Evolutionary conservation across 352 stramenopile species (phyloP).

Genomic region (Phytophthora tubulina): DNA sequence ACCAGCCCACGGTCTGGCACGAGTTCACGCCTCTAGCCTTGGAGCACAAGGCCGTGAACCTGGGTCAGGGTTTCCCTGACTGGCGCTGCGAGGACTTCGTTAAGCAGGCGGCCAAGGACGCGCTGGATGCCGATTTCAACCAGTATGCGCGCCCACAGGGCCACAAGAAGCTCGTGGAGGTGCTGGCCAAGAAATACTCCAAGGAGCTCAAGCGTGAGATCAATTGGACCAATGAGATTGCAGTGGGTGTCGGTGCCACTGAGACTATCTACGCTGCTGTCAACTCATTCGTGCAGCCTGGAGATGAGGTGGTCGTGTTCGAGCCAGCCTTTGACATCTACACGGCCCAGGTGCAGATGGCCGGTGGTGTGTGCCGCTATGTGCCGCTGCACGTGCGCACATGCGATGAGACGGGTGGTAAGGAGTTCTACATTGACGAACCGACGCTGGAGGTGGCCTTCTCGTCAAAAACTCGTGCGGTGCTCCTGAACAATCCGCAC

Average conservation of each 20-base stretch:
- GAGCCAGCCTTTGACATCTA: slow-evolving; percentile 99
- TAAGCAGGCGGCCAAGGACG: slow-evolving; percentile 93
- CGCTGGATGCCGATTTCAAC: slow-evolving; percentile 94
- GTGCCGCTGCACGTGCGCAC: slow-evolving; percentile 81
- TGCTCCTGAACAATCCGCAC: slow-evolving; percentile 98
- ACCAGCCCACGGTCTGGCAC: slow-evolving; percentile 86
- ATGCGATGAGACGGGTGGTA: slow-evolving; percentile 41
- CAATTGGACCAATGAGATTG: slow-evolving; percentile 92
- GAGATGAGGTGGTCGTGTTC: slow-evolving; percentile 97
- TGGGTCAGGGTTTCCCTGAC: slow-evolving; percentile 94
- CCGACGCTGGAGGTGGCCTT: slow-evolving; percentile 88
- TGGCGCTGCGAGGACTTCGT: slow-evolving; percentile 96
- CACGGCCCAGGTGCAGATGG: slow-evolving; percentile 89
- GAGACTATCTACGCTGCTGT: slow-evolving; percentile 96
- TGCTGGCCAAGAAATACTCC: slow-evolving; percentile 93
- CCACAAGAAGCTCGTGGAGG: slow-evolving; percentile 80
- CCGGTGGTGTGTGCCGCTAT: slow-evolving; percentile 78
- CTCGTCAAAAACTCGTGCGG: slow-evolving; percentile 92
- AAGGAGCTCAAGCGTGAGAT: slow-evolving; percentile 87
- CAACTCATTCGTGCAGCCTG: slow-evolving; percentile 92
- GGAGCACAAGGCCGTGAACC: slow-evolving; percentile 92
- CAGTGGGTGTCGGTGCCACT: slow-evolving; percentile 94
- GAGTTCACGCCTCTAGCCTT: slow-evolving; percentile 91
- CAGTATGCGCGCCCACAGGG: slow-evolving; percentile 94
- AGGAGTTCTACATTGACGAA: slow-evolving; percentile 90